Evolutionary conservation across 805 yeast genomes (phyloP).

Genomic region (Lipomyces starkeyi): DNA sequence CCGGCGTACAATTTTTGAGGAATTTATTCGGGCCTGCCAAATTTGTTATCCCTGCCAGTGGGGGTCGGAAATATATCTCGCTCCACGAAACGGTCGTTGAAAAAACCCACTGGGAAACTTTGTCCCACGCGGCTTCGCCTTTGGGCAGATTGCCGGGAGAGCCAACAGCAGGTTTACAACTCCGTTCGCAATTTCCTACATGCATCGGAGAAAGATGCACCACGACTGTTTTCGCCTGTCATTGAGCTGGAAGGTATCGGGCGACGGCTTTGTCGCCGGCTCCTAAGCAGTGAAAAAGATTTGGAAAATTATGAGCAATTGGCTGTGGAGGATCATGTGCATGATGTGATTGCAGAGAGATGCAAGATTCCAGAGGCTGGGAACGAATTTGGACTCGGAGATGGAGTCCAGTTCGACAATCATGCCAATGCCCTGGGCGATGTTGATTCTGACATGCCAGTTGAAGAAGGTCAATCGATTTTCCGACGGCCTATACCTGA

Average conservation of each 20-base stretch:
- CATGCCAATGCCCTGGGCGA: neutral
- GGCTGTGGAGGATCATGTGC: neutral
- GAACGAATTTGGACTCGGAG: neutral
- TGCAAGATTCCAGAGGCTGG: neutral
- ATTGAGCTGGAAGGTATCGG: neutral
- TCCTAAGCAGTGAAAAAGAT: neutral
- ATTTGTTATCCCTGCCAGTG: neutral
- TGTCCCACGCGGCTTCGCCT: neutral
- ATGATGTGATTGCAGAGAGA: neutral
- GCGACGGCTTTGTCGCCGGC: neutral
- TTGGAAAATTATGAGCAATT: neutral
- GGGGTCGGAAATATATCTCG: neutral
- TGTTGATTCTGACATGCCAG: neutral
- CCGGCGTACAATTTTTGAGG: neutral
- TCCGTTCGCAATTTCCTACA: slow-evolving; percentile 2
- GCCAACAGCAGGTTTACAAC: neutral
- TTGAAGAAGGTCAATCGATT: neutral
- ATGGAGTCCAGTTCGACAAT: neutral
- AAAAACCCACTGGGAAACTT: neutral
- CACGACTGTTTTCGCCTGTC: neutral
- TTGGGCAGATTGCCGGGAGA: neutral
- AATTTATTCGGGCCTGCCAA: neutral
- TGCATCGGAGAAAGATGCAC: neutral
- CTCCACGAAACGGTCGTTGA: neutral
- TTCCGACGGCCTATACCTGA: neutral